phyloP scores from a whole-genome alignment of 2,329 filamentous ascomycete genomes.

The Phialophora verrucosa region DNA sequence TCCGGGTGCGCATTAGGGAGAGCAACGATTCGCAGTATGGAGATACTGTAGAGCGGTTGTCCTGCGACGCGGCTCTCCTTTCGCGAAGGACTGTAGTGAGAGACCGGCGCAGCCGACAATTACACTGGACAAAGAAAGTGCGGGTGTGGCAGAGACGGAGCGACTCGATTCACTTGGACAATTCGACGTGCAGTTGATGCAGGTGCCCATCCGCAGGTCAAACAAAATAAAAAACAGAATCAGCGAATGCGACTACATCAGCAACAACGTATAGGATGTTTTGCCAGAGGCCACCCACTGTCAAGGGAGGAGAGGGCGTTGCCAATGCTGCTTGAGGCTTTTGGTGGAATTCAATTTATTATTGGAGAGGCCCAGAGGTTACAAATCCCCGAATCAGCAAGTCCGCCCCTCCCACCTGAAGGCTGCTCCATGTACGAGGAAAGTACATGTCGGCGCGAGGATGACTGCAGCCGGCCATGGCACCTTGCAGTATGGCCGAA shows the following conservation, averaged over 20 bases:
- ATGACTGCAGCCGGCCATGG: slow-evolving; percentile 10
- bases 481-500: slow-evolving; percentile 10
- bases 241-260: slow-evolving; percentile 13
- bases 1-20: slow-evolving; percentile 11
- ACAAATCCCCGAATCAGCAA: slow-evolving; percentile 1
- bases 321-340: slow-evolving; percentile 4
- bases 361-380: neutral
- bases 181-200: neutral
- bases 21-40: slow-evolving; percentile 6
- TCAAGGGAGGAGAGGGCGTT: slow-evolving; percentile 5
- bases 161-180: neutral
- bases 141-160: neutral
- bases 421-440: neutral
- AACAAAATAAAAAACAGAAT: neutral
- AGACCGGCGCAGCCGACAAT: neutral
- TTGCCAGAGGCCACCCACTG: neutral
- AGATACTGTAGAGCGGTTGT: slow-evolving; percentile 14
- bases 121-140: neutral
- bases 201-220: slow-evolving; percentile 9
- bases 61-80: neutral
- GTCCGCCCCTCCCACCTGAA: neutral
- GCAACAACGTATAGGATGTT: slow-evolving; percentile 9
- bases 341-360: slow-evolving; percentile 10
- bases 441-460: neutral
- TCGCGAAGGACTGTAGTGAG: neutral